phyloP scores from a whole-genome alignment of 306 rosid species.

The Acacia crassicarpa region DNA sequence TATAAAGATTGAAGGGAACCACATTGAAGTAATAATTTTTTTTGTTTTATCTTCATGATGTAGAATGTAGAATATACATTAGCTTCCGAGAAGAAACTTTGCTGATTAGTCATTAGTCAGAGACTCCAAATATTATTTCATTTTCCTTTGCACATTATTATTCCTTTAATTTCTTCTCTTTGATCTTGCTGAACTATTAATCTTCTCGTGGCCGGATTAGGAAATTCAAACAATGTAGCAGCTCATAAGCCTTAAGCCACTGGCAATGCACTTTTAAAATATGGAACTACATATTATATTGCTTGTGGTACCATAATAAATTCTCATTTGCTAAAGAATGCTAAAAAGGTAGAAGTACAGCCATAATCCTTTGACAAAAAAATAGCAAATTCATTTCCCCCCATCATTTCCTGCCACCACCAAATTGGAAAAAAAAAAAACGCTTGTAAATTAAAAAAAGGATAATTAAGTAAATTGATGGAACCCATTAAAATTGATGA shows the following conservation, averaged over 20 bases:
- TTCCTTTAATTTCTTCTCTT: neutral
- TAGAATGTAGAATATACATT: neutral
- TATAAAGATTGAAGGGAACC: neutral
- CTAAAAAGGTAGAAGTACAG: neutral
- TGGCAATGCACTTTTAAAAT: neutral
- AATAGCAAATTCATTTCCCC: neutral
- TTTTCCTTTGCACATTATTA: neutral
- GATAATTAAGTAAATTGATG: neutral
- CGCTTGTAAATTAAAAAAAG: neutral
- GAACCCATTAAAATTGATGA: neutral
- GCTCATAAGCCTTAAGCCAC: neutral
- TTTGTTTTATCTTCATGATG: neutral
- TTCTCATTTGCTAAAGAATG: neutral
- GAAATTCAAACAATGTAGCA: neutral
- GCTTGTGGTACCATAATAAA: neutral
- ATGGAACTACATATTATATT: neutral
- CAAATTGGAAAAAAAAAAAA: neutral
- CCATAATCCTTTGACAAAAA: neutral
- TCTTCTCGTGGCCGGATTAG: neutral
- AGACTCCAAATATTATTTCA: neutral
- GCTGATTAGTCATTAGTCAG: neutral
- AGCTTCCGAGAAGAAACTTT: conserved; percentile 2
- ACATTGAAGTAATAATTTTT: neutral
- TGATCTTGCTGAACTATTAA: neutral
- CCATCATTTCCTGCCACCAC: neutral